A percentile compares a stretch with the other conserved stretches of the same genome.
These are phyloP conservation scores for Globisporangium canariense DNA, from an alignment of 352 stramenopile genomes.

Conservation along the genomic window DNA sequence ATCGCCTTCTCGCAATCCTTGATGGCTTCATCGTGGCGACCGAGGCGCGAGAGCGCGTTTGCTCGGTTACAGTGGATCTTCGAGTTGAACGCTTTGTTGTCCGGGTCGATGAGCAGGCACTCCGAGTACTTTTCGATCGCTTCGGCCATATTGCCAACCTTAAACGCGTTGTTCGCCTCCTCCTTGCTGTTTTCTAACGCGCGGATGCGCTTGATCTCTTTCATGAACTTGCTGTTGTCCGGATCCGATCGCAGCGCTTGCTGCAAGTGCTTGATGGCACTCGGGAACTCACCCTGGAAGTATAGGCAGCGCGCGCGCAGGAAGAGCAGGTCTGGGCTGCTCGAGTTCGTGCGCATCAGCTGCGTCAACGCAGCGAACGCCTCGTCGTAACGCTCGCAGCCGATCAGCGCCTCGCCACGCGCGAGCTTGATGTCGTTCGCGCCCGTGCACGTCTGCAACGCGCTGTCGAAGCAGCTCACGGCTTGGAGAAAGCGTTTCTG, in stretches of 20 bases:
- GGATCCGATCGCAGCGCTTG: slow-evolving; percentile 88
- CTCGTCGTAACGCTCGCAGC: slow-evolving; percentile 78
- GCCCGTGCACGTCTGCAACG: slow-evolving; percentile 62
- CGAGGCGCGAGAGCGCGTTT: slow-evolving; percentile 79
- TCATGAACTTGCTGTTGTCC: slow-evolving; percentile 87
- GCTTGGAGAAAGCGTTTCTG: slow-evolving; percentile 69
- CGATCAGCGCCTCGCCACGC: slow-evolving; percentile 71
- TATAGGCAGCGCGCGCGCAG: slow-evolving; percentile 88
- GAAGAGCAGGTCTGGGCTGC: slow-evolving; percentile 82
- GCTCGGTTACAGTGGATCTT: slow-evolving; percentile 94
- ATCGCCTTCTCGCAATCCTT: slow-evolving; percentile 89
- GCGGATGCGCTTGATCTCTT: slow-evolving; percentile 87
- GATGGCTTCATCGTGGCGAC: slow-evolving; percentile 84
- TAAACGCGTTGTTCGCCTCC: slow-evolving; percentile 89
- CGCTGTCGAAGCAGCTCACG: slow-evolving; percentile 67
- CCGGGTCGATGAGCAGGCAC: slow-evolving; percentile 83
- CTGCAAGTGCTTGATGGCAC: slow-evolving; percentile 92
- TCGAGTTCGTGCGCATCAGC: slow-evolving; percentile 82
- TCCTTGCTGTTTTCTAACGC: slow-evolving; percentile 86
- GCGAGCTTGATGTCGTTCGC: slow-evolving; percentile 69
- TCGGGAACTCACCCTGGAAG: slow-evolving; percentile 90
- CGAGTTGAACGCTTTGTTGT: slow-evolving; percentile 91
- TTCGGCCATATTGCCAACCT: slow-evolving; percentile 66
- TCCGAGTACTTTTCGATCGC: slow-evolving; percentile 88
- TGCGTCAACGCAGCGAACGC: slow-evolving; percentile 78